Evolutionary conservation across 2,329 filamentous ascomycete genomes (phyloP).

Genomic region (Penicillium sp.): DNA sequence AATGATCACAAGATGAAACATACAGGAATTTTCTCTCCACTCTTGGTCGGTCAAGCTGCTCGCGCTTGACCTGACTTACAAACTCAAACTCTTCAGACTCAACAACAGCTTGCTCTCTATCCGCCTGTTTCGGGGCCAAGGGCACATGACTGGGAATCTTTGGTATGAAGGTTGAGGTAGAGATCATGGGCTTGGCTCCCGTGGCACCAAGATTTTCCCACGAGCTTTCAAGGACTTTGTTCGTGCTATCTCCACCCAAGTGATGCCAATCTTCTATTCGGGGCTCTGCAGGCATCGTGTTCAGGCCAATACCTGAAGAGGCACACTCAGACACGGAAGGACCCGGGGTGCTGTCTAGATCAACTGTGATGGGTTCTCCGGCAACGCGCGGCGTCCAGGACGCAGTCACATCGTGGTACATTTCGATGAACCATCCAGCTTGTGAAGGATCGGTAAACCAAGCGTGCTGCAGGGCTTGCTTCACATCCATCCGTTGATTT

Average conservation of each 20-base stretch:
- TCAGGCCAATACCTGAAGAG: not conserved
- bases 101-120: no score
- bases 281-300: no score
- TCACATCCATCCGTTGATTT: slow-evolving; percentile 45
- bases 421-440: not conserved
- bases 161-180: not conserved
- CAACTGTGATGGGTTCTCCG: not conserved
- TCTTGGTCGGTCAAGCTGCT: not conserved
- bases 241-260: not conserved
- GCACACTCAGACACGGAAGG: not conserved
- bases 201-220: not conserved
- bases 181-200: not conserved
- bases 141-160: no score
- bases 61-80: not conserved
- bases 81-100: not conserved
- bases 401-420: not conserved
- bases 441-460: slow-evolving; percentile 44
- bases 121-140: no score
- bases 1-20: not conserved
- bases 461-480: slow-evolving; percentile 47
- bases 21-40: not conserved
- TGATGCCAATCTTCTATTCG: not conserved
- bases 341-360: not conserved
- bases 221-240: slow-evolving; percentile 4
- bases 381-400: not conserved